A percentile compares a stretch with the other conserved stretches of the same genome.
Evolutionary conservation across 768 basidiomycete species (phyloP).

Genomic region (Rhizopogon vulgaris): DNA sequence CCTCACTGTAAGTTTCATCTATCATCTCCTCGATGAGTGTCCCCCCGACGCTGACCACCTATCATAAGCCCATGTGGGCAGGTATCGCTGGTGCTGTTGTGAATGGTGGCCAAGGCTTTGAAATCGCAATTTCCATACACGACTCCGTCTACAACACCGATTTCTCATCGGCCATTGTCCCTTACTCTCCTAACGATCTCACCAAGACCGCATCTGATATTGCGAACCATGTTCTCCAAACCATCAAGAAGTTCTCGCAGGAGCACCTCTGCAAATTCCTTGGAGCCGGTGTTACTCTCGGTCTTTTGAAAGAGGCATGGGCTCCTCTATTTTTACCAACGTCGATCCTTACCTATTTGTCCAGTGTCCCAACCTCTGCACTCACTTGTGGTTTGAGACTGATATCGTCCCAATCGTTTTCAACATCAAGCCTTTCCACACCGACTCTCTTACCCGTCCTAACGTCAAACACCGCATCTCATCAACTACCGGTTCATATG

Average conservation of each 20-base stretch:
- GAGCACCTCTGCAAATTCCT: constrained; percentile 85
- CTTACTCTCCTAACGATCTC: constrained; percentile 44
- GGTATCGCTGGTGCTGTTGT: constrained; percentile 63
- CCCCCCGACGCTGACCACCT: constrained; percentile 8
- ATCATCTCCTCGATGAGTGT: not conserved
- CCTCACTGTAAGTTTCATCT: constrained; percentile 49
- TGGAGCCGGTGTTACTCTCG: constrained; percentile 72
- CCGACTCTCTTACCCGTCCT: constrained; percentile 70
- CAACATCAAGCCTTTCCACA: constrained; percentile 80
- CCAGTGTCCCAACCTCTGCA: constrained; percentile 77
- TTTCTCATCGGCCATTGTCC: constrained; percentile 53
- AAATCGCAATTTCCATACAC: constrained; percentile 75
- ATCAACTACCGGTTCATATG: constrained; percentile 72
- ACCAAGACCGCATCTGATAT: constrained; percentile 55
- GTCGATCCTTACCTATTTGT: constrained; percentile 14
- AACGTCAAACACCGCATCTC: constrained; percentile 81
- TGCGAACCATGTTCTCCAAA: constrained; percentile 57
- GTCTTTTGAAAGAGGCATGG: constrained; percentile 60
- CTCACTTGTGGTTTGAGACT: constrained; percentile 74
- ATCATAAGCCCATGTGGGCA: constrained; percentile 78
- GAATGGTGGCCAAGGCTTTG: constrained; percentile 54
- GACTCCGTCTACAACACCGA: constrained; percentile 85
- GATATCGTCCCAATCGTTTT: constrained; percentile 84
- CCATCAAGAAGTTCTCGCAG: constrained; percentile 62
- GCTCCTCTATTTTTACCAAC: constrained; percentile 6